Conservation (phyloP, 192 early-diverging fungal species). For the Glomus cerebriforme region DNA sequence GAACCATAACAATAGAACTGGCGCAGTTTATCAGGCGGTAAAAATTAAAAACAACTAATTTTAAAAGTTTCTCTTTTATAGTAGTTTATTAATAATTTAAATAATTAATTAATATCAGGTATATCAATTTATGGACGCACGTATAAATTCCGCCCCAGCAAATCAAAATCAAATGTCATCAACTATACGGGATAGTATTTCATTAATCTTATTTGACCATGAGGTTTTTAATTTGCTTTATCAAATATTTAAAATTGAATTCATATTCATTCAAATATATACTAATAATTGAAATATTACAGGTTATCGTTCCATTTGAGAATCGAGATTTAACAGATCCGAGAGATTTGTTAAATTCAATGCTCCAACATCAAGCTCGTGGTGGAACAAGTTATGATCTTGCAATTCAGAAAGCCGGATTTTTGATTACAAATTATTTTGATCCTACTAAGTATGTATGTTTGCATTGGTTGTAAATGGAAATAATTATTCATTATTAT, state of each 20-base stretch:
- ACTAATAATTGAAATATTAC: no score
- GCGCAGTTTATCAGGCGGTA: constrained; percentile 30
- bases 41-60: not conserved
- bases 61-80: not conserved
- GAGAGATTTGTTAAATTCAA: not conserved
- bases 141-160: not conserved
- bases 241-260: no score
- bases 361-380: constrained; percentile 16
- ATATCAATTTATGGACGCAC: constrained; percentile 27
- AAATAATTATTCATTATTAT: not conserved
- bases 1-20: constrained; percentile 32
- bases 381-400: constrained; percentile 24
- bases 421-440: constrained; percentile 9
- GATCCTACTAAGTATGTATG: constrained; percentile 24
- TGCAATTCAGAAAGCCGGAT: constrained; percentile 21
- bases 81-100: no score
- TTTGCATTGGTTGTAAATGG: not conserved
- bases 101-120: not conserved
- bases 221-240: no score
- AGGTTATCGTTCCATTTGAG: not conserved
- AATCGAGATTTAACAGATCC: constrained; percentile 9
- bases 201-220: constrained; percentile 29
- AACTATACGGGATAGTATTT: constrained; percentile 5
- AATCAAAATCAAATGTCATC: not conserved
- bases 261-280: no score